Evolutionary conservation across 2,329 filamentous ascomycete species (phyloP).

Genomic region (Botrytis galanthina): DNA sequence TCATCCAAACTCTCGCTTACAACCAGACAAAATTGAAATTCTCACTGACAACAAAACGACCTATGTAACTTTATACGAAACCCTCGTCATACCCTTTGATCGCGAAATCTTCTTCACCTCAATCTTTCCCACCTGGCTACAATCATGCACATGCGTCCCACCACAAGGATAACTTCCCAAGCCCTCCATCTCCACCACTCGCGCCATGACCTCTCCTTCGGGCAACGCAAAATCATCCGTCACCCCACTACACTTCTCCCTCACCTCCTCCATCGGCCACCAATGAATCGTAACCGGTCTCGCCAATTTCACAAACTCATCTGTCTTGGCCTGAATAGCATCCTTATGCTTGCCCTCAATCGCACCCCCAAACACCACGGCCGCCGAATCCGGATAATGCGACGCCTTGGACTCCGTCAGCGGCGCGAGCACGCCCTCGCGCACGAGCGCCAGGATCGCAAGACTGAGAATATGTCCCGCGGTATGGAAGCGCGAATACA

Average conservation of each 20-base stretch:
- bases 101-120: background rate
- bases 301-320: background rate
- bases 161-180: background rate
- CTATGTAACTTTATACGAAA: background rate
- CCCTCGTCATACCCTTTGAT: background rate
- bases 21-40: background rate
- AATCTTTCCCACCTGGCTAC: background rate
- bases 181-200: background rate
- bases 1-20: accelerated
- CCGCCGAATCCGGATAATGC: background rate
- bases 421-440: background rate
- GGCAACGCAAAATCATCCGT: background rate
- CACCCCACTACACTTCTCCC: background rate
- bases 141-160: background rate
- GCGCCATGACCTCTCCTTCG: background rate
- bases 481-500: background rate
- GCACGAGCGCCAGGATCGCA: background rate
- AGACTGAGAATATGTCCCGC: background rate
- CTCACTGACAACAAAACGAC: background rate
- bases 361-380: background rate
- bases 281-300: background rate
- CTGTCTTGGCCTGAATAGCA: background rate
- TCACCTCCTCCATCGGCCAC: background rate
- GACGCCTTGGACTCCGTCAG: background rate
- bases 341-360: background rate